Conservation (phyloP, 176 grass and related monocot species). For the Metroxylon sagu region DNA sequence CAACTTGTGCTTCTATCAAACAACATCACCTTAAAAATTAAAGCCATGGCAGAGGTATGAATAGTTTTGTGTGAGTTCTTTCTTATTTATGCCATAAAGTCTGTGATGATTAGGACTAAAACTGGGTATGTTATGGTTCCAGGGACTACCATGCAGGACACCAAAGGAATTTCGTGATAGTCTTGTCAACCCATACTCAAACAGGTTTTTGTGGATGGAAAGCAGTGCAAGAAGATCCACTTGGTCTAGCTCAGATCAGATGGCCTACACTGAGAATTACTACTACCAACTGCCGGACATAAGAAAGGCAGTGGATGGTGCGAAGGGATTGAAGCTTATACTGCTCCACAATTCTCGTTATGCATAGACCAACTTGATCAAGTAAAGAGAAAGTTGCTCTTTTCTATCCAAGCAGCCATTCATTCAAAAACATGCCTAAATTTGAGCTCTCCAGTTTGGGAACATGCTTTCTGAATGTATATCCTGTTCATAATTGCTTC, state of each 20-base stretch:
- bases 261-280: conserved; percentile 36
- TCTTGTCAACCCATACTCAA: conserved; percentile 69
- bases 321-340: conserved; percentile 80
- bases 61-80: not conserved
- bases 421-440: no score
- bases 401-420: no score
- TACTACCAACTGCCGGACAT: conserved; percentile 32
- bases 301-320: conserved; percentile 24
- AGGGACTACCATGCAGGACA: conserved; percentile 70
- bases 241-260: conserved; percentile 40
- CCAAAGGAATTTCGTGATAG: conserved; percentile 67
- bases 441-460: no score
- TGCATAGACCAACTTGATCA: conserved; percentile 25
- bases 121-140: not conserved
- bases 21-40: conserved; percentile 75
- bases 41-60: conserved; percentile 94
- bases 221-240: conserved; percentile 41
- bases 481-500: no score
- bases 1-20: conserved; percentile 54
- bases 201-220: conserved; percentile 73
- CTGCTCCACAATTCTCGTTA: conserved; percentile 64
- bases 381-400: not conserved
- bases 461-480: no score
- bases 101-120: not conserved
- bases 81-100: not conserved